Base-by-base conservation (phyloP, 2,329 filamentous ascomycete genomes). In the Hypoxylon sp. region DNA sequence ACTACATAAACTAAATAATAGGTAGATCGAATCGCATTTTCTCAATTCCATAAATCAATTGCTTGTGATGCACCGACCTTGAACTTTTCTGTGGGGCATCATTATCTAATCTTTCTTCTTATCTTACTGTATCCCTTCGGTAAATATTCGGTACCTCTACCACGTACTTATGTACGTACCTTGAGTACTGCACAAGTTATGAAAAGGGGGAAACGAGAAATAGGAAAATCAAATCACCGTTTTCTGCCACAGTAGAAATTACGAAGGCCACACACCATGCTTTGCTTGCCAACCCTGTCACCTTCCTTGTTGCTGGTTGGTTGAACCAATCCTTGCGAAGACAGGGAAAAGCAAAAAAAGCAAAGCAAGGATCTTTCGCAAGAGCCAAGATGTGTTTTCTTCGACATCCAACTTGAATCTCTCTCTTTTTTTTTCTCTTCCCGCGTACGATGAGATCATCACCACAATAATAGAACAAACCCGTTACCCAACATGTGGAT, bases 401-500 rank as follows among this genome's bases (percentile, higher is more conserved):
- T n/a, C 43, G 29, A 19, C 31, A 38, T 23, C 52, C 43, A 51
- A 52, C 36, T 55, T 15, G 35, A 40, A 35, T 34, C 35, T 48
- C 51, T 27, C n/a, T n/a, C n/a, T n/a, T n/a, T n/a, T n/a, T n/a
- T n/a, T n/a, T n/a, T n/a, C n/a, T n/a, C 8, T 29, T 15, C 26
- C 13, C 26, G 20, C 40, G 32, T 48, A 56, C 49, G 52, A 61
- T 61, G 51, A 57, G 21, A 50, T 43, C 51, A 27, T 45, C 37
- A 38, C 60, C 59, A 49, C 53, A 20, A 51, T 43, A 51, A 27
- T 47, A n/a, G n/a, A n/a, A n/a, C 40, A 42, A 60, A 57, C 35
- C n/a, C 7, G 30, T 29, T 54, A 52, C n/a, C 69, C 83, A 57
- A 59, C 60, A 97, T 97, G 94, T 97, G 92, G 91, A 91, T 99